A percentile compares a stretch with the other conserved stretches of the same genome.
Conservation (phyloP, 2,329 filamentous ascomycete genomes). For the Delphinella strobiligena region DNA sequence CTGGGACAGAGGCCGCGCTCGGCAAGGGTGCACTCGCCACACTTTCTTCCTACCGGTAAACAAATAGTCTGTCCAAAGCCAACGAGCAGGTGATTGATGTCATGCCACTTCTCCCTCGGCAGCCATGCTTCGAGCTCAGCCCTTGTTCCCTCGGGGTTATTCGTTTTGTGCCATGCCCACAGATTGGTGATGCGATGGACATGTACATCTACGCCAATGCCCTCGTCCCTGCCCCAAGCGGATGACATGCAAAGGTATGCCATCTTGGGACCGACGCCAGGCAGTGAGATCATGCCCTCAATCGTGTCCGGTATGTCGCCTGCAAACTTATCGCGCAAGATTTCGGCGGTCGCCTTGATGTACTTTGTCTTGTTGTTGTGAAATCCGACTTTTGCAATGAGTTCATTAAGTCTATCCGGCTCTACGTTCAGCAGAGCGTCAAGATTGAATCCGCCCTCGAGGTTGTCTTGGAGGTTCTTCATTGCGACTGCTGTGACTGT, state of each 20-base stretch:
- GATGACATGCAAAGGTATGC: constrained; percentile 76
- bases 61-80: constrained; percentile 82
- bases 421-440: constrained; percentile 65
- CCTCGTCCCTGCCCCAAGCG: constrained; percentile 56
- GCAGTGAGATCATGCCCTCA: constrained; percentile 61
- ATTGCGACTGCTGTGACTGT: constrained; percentile 80
- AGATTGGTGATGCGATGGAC: constrained; percentile 90
- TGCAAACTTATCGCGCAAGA: constrained; percentile 57
- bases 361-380: constrained; percentile 83
- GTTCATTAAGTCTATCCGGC: constrained; percentile 52
- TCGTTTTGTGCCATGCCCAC: constrained; percentile 82
- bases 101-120: constrained; percentile 73
- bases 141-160: constrained; percentile 71
- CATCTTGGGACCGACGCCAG: constrained; percentile 92
- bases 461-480: constrained; percentile 61
- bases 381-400: constrained; percentile 80
- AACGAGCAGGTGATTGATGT: constrained; percentile 83
- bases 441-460: constrained; percentile 56
- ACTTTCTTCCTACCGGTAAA: constrained; percentile 64
- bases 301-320: constrained; percentile 74
- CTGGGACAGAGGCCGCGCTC: constrained; percentile 59
- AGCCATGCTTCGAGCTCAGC: constrained; percentile 68
- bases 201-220: constrained; percentile 89
- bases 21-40: constrained; percentile 76
- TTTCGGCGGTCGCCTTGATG: constrained; percentile 62